Evolutionary conservation across 2,329 filamentous ascomycete species (phyloP).

Genomic region (Stagonosporopsis rhizophila): DNA sequence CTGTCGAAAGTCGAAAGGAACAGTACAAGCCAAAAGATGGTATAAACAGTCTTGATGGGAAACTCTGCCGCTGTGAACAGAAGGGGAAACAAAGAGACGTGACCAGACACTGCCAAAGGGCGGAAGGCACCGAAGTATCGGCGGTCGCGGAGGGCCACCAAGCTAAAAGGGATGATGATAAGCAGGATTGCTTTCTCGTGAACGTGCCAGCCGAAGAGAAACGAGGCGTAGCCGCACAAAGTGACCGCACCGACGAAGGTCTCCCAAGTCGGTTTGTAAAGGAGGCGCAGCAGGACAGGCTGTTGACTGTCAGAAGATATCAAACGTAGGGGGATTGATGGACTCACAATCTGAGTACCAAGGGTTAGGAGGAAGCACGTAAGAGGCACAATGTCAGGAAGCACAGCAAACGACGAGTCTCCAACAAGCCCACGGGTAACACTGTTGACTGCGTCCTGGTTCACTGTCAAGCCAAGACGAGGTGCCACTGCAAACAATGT

Average conservation of each 20-base stretch:
- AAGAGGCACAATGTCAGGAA: conserved; percentile 83
- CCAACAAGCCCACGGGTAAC: conserved; percentile 93
- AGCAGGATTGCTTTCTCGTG: conserved; percentile 97
- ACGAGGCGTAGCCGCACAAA: conserved; percentile 93
- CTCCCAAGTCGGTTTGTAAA: conserved; percentile 81
- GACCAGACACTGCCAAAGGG: conserved; percentile 88
- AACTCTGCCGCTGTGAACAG: conserved; percentile 93
- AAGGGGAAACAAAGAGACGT: conserved; percentile 93
- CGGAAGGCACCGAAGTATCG: conserved; percentile 91
- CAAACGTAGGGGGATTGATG: too few relatives aligned
- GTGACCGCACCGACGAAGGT: conserved; percentile 89
- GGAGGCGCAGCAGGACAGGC: conserved; percentile 76
- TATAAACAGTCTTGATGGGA: conserved; percentile 92
- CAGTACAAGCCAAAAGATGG: conserved; percentile 85
- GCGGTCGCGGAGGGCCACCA: conserved; percentile 88
- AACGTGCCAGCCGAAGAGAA: conserved; percentile 98
- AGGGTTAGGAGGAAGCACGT: conserved; percentile 84
- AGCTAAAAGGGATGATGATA: conserved; percentile 92
- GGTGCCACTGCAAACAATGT: conserved; percentile 71
- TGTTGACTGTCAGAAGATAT: conserved; percentile 20
- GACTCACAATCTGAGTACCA: conserved; percentile 73
- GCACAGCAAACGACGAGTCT: conserved; percentile 90
- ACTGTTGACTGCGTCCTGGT: conserved; percentile 78
- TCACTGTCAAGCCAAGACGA: conserved; percentile 75
- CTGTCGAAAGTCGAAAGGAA: conserved; percentile 88